Evolutionary conservation across 2,329 filamentous ascomycete genomes (phyloP).

Genomic region (Sclerotinia sclerotiorum): DNA sequence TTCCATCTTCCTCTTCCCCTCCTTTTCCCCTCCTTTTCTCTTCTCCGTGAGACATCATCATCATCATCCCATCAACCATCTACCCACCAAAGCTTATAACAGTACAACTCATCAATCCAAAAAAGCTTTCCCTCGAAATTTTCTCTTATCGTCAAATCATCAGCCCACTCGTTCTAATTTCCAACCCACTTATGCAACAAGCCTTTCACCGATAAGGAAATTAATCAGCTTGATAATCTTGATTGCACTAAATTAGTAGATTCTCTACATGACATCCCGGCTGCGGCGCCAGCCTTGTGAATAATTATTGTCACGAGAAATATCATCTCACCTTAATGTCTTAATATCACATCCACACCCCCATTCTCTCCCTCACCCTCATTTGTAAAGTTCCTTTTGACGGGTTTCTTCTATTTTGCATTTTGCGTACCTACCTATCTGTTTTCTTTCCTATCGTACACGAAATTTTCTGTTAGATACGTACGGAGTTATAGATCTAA

Average conservation of each 20-base stretch:
- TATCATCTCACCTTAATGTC: no score
- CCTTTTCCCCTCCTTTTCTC: not conserved
- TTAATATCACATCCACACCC: no score
- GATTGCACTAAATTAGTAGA: not conserved
- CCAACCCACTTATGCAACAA: not conserved
- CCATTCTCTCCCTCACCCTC: not conserved
- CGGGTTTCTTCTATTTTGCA: not conserved
- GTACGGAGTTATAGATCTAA: not conserved
- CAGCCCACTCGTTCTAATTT: not conserved
- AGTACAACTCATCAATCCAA: not conserved
- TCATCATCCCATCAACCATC: not conserved
- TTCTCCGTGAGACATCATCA: not conserved
- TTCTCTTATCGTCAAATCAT: not conserved
- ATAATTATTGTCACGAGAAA: slow-evolving; percentile 1
- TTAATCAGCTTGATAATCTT: not conserved
- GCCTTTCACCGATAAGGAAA: slow-evolving; percentile 14
- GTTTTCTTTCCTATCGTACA: not conserved
- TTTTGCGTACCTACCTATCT: not conserved
- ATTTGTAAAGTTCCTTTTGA: not conserved
- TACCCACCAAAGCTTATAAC: not conserved
- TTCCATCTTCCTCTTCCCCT: not conserved
- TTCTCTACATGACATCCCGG: not conserved
- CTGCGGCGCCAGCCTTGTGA: slow-evolving; percentile 16
- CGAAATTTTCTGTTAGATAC: not conserved
- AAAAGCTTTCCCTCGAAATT: not conserved